Evolutionary conservation across 129 eudicot genomes (phyloP).

Genomic region (Pulicaria dysenterica): DNA sequence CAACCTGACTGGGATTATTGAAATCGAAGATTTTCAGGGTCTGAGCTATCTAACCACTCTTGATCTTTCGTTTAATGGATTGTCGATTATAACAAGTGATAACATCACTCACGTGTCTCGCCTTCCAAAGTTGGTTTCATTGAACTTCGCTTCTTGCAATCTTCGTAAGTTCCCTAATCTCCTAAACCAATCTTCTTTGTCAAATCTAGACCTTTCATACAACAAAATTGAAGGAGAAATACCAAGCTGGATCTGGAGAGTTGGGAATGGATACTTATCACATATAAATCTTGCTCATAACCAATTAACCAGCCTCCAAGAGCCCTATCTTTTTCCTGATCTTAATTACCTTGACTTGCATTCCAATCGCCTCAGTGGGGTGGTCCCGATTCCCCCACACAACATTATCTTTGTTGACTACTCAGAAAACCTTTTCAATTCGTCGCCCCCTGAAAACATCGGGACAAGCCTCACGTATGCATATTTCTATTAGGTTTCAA

Average conservation of each 20-base stretch:
- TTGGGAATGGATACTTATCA: slow-evolving; percentile 17
- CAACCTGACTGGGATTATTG: slow-evolving; percentile 30
- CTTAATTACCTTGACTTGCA: slow-evolving; percentile 45
- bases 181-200: slow-evolving; percentile 37
- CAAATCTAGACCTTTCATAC: slow-evolving; percentile 50
- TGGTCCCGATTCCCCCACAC: slow-evolving; percentile 43
- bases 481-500: slow-evolving; percentile 42
- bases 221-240: slow-evolving; percentile 56
- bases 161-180: slow-evolving; percentile 44
- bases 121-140: slow-evolving; percentile 33
- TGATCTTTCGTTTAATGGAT: slow-evolving; percentile 56
- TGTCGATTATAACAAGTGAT: slow-evolving; percentile 32
- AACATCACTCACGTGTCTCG: slow-evolving; percentile 10
- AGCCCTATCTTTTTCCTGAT: slow-evolving; percentile 11
- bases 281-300: slow-evolving; percentile 59
- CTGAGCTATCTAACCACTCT: slow-evolving; percentile 21
- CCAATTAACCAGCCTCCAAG: slow-evolving; percentile 35
- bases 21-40: background rate
- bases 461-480: slow-evolving; percentile 1
- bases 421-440: slow-evolving; percentile 41
- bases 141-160: slow-evolving; percentile 60
- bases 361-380: slow-evolving; percentile 49
- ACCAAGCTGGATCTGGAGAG: slow-evolving; percentile 64
- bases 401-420: too few species aligned
- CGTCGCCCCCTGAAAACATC: slow-evolving; percentile 30